Percentiles rank a stretch among this genome's conserved stretches.
Evolutionary conservation across 1,284 basidiomycete species (phyloP).

Genomic region (Pascua sp.): DNA sequence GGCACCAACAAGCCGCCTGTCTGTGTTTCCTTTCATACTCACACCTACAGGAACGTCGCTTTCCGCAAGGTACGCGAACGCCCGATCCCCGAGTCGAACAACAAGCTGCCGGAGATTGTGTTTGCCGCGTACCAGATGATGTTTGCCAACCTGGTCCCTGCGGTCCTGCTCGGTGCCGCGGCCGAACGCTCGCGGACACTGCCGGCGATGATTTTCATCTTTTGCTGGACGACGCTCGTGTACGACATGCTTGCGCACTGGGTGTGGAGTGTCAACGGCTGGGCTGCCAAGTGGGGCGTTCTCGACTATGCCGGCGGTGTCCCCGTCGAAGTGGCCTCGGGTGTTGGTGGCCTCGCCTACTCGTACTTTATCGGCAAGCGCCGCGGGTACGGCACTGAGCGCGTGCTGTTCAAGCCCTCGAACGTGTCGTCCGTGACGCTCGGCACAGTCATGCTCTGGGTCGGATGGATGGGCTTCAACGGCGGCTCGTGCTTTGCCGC

Average conservation of each 20-base stretch:
- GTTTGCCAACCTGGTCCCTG: conserved; percentile 53
- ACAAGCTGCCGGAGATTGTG: conserved; percentile 55
- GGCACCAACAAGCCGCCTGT: background rate
- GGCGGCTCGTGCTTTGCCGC: conserved; percentile 79
- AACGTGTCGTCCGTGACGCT: conserved; percentile 77
- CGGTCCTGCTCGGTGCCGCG: conserved; percentile 59
- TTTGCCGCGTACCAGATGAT: conserved; percentile 80
- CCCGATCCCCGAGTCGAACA: conserved; percentile 64
- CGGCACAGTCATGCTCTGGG: conserved; percentile 86
- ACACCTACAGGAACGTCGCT: conserved; percentile 49
- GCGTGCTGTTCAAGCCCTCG: conserved; percentile 85
- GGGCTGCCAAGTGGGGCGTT: conserved; percentile 87
- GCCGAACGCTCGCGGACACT: conserved; percentile 84
- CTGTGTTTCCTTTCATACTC: background rate
- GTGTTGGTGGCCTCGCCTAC: conserved; percentile 79
- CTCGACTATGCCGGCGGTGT: conserved; percentile 77
- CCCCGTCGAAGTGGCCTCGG: conserved; percentile 89
- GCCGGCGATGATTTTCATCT: conserved; percentile 82
- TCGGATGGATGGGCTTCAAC: conserved; percentile 65
- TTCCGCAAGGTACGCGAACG: conserved; percentile 66
- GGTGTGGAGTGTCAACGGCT: conserved; percentile 74
- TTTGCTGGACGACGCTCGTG: conserved; percentile 62
- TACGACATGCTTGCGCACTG: conserved; percentile 77
- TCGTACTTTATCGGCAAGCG: conserved; percentile 62
- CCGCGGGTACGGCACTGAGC: conserved; percentile 67